Percentiles rank a stretch among this genome's conserved stretches.
These are phyloP conservation scores for Hapsidospora chrysogenum DNA, from an alignment of 495 filamentous ascomycete genomes.

Conservation along the genomic window DNA sequence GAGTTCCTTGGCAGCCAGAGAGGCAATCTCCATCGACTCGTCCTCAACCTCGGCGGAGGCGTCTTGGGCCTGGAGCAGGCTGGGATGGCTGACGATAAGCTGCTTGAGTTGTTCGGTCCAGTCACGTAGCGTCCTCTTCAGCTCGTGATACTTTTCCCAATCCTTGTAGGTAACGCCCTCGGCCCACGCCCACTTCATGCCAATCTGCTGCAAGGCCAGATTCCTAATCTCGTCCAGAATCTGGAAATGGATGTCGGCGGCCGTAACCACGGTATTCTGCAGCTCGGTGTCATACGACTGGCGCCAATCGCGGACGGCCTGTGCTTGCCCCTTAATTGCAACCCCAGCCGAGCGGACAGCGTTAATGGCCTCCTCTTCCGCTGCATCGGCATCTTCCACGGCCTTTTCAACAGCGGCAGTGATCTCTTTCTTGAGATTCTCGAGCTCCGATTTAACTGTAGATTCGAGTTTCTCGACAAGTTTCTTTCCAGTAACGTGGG, in stretches of 20 bases:
- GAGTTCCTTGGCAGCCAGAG: slow-evolving; percentile 69
- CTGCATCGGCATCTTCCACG: slow-evolving; percentile 29
- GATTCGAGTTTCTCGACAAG: slow-evolving; percentile 53
- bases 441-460: slow-evolving; percentile 41
- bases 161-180: slow-evolving; percentile 91
- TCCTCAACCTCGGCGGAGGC: slow-evolving; percentile 54
- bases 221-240: slow-evolving; percentile 76
- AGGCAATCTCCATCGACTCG: slow-evolving; percentile 63
- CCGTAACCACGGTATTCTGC: slow-evolving; percentile 47
- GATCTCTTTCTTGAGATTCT: slow-evolving; percentile 51
- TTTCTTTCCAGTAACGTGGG: slow-evolving; percentile 39
- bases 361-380: slow-evolving; percentile 41
- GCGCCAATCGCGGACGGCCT: slow-evolving; percentile 66
- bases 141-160: slow-evolving; percentile 78
- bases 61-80: slow-evolving; percentile 49
- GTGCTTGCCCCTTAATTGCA: slow-evolving; percentile 62
- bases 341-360: slow-evolving; percentile 61
- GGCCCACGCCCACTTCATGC: slow-evolving; percentile 96
- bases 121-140: slow-evolving; percentile 69
- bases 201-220: slow-evolving; percentile 82
- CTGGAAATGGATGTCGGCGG: slow-evolving; percentile 64
- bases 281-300: slow-evolving; percentile 55
- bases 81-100: slow-evolving; percentile 54
- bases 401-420: slow-evolving; percentile 36
- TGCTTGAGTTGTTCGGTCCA: slow-evolving; percentile 69